Evolutionary conservation across 129 eudicot species (phyloP).

Genomic region (Centaurea solstitialis): DNA sequence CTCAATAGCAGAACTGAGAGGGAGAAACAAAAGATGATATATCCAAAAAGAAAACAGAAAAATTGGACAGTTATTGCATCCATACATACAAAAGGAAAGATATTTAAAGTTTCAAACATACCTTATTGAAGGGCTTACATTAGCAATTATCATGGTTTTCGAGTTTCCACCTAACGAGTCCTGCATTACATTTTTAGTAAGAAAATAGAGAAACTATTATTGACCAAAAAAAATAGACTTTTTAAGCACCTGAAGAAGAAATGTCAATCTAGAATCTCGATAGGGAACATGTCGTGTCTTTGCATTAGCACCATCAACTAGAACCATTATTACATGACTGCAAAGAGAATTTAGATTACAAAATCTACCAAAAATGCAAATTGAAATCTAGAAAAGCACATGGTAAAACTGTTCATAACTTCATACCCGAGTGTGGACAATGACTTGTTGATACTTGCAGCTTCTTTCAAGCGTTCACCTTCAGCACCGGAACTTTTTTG

Average conservation of each 20-base stretch:
- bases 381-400: not conserved
- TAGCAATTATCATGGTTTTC: constrained; percentile 92
- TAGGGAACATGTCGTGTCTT: constrained; percentile 82
- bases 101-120: constrained; percentile 20
- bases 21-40: not conserved
- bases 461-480: constrained; percentile 93
- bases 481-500: constrained; percentile 97
- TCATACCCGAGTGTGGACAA: constrained; percentile 82
- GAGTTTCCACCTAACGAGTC: constrained; percentile 97
- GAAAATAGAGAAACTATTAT: not conserved
- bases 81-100: not conserved
- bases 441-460: constrained; percentile 89
- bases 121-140: constrained; percentile 93
- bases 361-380: not conserved
- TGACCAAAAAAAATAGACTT: no score
- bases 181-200: constrained; percentile 40
- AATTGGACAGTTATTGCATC: not conserved
- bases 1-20: constrained; percentile 84
- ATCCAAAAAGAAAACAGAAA: not conserved
- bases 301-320: constrained; percentile 84
- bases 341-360: not conserved
- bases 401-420: constrained; percentile 38
- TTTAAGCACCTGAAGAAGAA: constrained; percentile 92
- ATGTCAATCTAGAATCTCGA: constrained; percentile 90
- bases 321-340: constrained; percentile 95